phyloP scores from a whole-genome alignment of 208 protist genomes.

The Trypanosoma melophagium region DNA sequence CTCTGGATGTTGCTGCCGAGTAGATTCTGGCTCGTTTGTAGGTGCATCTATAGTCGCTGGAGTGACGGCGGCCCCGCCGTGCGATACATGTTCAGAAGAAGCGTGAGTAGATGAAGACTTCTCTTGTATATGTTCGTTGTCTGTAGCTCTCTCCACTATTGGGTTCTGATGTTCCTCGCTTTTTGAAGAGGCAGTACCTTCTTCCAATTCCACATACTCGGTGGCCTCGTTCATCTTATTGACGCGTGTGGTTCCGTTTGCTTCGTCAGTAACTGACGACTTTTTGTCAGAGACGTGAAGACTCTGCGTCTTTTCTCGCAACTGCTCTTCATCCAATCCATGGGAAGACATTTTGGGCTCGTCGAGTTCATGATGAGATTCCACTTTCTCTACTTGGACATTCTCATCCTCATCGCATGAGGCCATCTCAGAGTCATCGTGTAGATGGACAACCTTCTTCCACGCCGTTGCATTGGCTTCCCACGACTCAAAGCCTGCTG shows the following conservation, averaged over 20 bases:
- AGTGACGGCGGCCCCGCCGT: not conserved
- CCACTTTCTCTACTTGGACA: not conserved
- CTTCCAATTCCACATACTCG: not conserved
- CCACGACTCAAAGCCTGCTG: conserved; percentile 14
- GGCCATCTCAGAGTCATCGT: conserved; percentile 10
- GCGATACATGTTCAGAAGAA: not conserved
- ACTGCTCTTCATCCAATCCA: too few species aligned
- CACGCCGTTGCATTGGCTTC: not conserved
- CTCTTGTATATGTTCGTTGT: not conserved
- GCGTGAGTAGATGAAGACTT: not conserved
- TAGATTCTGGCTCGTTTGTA: not conserved
- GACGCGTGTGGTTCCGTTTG: too few species aligned
- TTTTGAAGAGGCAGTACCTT: too few species aligned
- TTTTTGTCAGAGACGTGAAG: not conserved
- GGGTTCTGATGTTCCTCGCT: not conserved
- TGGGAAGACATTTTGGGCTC: not conserved
- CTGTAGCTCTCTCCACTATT: not conserved
- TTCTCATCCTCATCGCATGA: conserved; percentile 9
- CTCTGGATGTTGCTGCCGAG: too few species aligned
- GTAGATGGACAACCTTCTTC: not conserved
- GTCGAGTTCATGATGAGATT: not conserved
- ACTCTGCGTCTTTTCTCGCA: too few species aligned
- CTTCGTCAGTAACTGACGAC: not conserved
- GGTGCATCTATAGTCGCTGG: not conserved
- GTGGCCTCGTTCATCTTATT: too few species aligned